Conservation (phyloP, 257 asterid genomes). For the Plantago major region DNA sequence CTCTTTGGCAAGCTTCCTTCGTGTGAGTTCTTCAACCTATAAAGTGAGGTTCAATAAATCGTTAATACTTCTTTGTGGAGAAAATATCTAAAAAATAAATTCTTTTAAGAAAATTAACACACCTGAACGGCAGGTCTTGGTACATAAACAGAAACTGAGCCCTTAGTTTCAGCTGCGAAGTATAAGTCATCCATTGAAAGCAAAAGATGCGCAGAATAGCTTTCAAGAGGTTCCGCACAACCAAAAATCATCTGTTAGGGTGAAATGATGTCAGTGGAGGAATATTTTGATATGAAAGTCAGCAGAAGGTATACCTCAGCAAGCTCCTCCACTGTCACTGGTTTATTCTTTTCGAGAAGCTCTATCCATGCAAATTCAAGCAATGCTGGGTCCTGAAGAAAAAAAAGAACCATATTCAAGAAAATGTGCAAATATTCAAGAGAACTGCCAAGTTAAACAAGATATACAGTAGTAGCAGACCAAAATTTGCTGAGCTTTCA, state of each 20-base stretch:
- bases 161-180: slow-evolving; percentile 66
- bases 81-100: too few relatives aligned
- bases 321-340: slow-evolving; percentile 70
- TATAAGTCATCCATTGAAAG: slow-evolving; percentile 77
- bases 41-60: slow-evolving; percentile 19
- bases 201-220: slow-evolving; percentile 82
- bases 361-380: slow-evolving; percentile 97
- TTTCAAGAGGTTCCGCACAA: slow-evolving; percentile 87
- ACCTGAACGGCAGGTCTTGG: slow-evolving; percentile 88
- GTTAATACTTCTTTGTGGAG: neutral
- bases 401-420: slow-evolving; percentile 17
- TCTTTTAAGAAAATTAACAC: slow-evolving; percentile 14
- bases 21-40: slow-evolving; percentile 83
- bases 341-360: slow-evolving; percentile 76
- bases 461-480: slow-evolving; percentile 40
- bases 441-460: slow-evolving; percentile 10
- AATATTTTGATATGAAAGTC: slow-evolving; percentile 21
- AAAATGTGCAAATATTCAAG: slow-evolving; percentile 17
- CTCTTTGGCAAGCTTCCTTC: slow-evolving; percentile 64
- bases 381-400: slow-evolving; percentile 70
- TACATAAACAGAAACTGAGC: slow-evolving; percentile 67
- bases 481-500: slow-evolving; percentile 75
- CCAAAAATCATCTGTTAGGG: slow-evolving; percentile 92
- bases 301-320: slow-evolving; percentile 67
- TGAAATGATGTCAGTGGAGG: slow-evolving; percentile 39